A percentile compares a stretch with the other conserved stretches of the same genome.
phyloP scores from a whole-genome alignment of 805 yeast species.

The Schizosaccharomyces lindneri region DNA sequence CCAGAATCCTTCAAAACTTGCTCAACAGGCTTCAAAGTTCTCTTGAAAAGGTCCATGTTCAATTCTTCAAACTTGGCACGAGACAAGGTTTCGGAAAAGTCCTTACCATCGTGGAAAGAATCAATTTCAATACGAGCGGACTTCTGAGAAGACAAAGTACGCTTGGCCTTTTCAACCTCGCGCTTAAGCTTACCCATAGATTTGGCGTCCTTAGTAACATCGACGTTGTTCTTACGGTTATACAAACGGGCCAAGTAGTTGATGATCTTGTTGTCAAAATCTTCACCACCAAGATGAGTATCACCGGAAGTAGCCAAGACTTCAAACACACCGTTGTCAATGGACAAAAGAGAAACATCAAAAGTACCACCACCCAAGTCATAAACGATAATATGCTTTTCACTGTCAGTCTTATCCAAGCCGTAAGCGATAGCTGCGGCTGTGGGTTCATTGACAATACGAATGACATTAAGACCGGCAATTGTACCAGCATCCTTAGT shows the following conservation, averaged over 20 bases:
- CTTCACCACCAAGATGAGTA: conserved; percentile 95
- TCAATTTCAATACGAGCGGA: conserved; percentile 91
- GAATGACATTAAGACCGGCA: conserved; percentile 82
- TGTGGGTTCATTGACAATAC: conserved; percentile 92
- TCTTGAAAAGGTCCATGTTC: conserved; percentile 76
- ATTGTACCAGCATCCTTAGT: conserved; percentile 93
- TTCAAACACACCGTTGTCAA: conserved; percentile 89
- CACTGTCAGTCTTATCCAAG: conserved; percentile 38
- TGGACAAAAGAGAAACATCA: conserved; percentile 81
- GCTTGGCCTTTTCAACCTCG: conserved; percentile 95
- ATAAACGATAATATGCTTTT: conserved; percentile 74
- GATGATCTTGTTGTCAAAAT: conserved; percentile 89
- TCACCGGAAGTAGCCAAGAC: conserved; percentile 86
- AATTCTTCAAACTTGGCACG: conserved; percentile 96
- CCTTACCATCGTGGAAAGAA: conserved; percentile 81
- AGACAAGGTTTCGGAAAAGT: conserved; percentile 80
- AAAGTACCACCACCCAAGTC: conserved; percentile 98
- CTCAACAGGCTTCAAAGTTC: conserved; percentile 87
- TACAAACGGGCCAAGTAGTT: conserved; percentile 80
- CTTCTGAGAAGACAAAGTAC: conserved; percentile 84
- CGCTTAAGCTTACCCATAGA: conserved; percentile 85
- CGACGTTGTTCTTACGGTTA: conserved; percentile 82
- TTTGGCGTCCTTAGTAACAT: conserved; percentile 55
- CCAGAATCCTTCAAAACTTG: conserved; percentile 87
- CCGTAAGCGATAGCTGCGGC: conserved; percentile 99